Percentiles rank a stretch among this genome's conserved stretches.
Evolutionary conservation across 1,139 yeast species (phyloP).

Genomic region (Diutina siamensis): DNA sequence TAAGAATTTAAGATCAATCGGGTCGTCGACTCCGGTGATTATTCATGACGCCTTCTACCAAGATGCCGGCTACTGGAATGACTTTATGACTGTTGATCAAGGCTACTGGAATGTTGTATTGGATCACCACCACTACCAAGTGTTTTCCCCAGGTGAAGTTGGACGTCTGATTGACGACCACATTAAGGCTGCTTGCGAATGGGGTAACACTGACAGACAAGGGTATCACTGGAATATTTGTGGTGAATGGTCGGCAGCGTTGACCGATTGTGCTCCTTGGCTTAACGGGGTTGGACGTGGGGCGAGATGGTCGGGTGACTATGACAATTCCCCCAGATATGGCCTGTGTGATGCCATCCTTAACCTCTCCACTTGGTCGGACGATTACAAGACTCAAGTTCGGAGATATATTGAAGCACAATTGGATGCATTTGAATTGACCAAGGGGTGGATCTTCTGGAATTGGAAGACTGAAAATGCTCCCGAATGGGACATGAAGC

Average conservation of each 20-base stretch:
- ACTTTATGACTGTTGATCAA: conserved; percentile 25
- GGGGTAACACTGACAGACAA: conserved; percentile 37
- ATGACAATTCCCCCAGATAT: conserved; percentile 33
- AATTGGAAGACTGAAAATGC: conserved; percentile 81
- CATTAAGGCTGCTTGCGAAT: conserved; percentile 46
- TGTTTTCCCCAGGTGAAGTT: conserved; percentile 57
- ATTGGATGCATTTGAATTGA: conserved; percentile 66
- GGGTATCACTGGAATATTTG: conserved; percentile 68
- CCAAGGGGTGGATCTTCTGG: conserved; percentile 86
- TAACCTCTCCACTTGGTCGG: conserved; percentile 50
- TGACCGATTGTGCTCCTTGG: conserved; percentile 60
- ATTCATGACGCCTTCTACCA: conserved; percentile 65
- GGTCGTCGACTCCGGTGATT: conserved; percentile 41
- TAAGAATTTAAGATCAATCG: conserved; percentile 32
- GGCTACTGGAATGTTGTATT: conserved; percentile 58
- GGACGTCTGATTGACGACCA: conserved; percentile 47
- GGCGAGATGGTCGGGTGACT: conserved; percentile 48
- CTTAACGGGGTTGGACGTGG: conserved; percentile 51
- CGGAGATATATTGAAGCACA: conserved; percentile 81
- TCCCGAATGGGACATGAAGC: conserved; percentile 76
- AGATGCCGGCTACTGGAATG: conserved; percentile 49
- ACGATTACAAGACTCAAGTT: conserved; percentile 41
- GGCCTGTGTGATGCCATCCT: conserved; percentile 58
- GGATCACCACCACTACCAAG: conserved; percentile 92
- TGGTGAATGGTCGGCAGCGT: conserved; percentile 65